phyloP scores from a whole-genome alignment of 176 grass and related monocot species.

The Oryza brachyantha region DNA sequence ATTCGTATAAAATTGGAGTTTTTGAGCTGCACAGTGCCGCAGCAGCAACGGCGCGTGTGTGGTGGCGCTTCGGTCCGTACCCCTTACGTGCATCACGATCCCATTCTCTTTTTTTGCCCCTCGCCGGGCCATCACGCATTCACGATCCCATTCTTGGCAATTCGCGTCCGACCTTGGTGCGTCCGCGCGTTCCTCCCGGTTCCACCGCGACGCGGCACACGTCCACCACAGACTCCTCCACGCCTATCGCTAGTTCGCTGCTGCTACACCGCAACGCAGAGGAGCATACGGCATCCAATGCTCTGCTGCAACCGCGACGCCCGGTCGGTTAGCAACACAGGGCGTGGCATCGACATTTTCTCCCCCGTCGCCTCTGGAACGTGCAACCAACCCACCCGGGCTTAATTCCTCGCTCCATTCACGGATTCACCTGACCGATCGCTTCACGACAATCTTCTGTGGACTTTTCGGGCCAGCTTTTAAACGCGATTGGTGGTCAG shows the following conservation, averaged over 20 bases:
- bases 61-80: not conserved
- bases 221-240: too few relatives aligned
- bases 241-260: too few relatives aligned
- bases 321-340: not conserved
- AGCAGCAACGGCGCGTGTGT: not conserved
- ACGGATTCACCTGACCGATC: not conserved
- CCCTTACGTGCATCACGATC: not conserved
- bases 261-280: not conserved
- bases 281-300: conserved; percentile 33
- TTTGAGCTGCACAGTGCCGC: not conserved
- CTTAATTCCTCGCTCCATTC: not conserved
- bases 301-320: conserved; percentile 8
- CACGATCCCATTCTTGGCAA: not conserved
- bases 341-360: not conserved
- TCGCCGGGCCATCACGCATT: too few relatives aligned
- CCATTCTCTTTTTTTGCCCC: too few relatives aligned
- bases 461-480: not conserved
- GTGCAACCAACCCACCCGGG: not conserved
- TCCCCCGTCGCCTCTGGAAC: not conserved
- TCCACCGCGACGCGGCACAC: not conserved
- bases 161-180: not conserved
- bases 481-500: not conserved
- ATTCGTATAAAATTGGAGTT: not conserved
- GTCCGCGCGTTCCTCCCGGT: too few relatives aligned
- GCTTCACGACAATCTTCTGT: not conserved